Conservation (phyloP, 1,284 basidiomycete species). For the Retiboletus flavoniger region DNA sequence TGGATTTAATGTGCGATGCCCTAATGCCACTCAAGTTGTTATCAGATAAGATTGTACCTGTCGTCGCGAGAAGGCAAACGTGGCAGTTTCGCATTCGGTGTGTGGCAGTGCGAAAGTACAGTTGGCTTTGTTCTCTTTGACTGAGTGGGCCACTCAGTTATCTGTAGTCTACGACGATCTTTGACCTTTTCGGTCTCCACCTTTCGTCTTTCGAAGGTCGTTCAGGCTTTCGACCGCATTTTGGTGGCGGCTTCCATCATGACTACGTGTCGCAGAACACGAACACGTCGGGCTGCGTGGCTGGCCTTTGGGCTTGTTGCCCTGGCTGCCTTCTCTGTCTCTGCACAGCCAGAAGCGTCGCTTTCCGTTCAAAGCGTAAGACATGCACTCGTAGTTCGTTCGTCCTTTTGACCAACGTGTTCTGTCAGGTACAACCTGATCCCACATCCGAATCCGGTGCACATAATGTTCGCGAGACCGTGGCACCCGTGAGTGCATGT, state of each 20-base stretch:
- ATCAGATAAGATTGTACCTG: slow-evolving; percentile 8
- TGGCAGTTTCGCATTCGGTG: slow-evolving; percentile 11
- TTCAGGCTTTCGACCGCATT: neutral
- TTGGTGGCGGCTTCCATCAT: slow-evolving; percentile 9
- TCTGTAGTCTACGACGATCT: neutral
- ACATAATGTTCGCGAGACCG: slow-evolving; percentile 15
- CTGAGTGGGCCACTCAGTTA: neutral
- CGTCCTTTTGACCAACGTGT: neutral
- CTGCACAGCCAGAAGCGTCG: slow-evolving; percentile 35
- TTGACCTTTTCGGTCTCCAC: neutral
- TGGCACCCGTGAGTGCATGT: slow-evolving; percentile 18
- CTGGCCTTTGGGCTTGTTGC: slow-evolving; percentile 56
- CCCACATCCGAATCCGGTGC: slow-evolving; percentile 1
- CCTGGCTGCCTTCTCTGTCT: slow-evolving; percentile 41
- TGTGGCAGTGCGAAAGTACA: slow-evolving; percentile 17
- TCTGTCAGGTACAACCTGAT: slow-evolving; percentile 16
- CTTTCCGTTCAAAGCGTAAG: slow-evolving; percentile 27
- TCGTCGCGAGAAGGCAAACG: slow-evolving; percentile 9
- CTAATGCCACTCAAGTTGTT: too few species aligned
- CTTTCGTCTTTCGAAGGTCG: neutral
- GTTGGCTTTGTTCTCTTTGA: neutral
- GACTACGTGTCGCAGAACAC: slow-evolving; percentile 20
- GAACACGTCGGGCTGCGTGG: slow-evolving; percentile 57
- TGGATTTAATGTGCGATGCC: neutral
- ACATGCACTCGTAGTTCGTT: neutral